Evolutionary conservation across 2,329 filamentous ascomycete species (phyloP).

Genomic region (Atkinsonella texensis): DNA sequence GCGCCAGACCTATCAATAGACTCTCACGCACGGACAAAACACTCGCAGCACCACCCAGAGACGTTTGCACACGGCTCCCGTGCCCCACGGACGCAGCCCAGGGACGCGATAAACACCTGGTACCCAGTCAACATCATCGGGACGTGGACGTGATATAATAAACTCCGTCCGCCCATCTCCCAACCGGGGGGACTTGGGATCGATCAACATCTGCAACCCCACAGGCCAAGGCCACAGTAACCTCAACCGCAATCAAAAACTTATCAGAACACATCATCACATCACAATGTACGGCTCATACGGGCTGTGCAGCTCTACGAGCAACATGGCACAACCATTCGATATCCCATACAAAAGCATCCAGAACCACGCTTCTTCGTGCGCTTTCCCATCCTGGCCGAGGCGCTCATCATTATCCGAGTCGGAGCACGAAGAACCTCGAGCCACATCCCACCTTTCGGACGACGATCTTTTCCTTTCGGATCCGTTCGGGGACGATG

Average conservation of each 20-base stretch:
- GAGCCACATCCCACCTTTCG: slow-evolving; percentile 45
- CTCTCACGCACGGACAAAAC: not conserved
- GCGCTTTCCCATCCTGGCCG: slow-evolving; percentile 49
- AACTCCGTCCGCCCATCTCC: not conserved
- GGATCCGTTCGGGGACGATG: slow-evolving; percentile 38
- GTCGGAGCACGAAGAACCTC: slow-evolving; percentile 27
- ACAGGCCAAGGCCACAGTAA: not conserved
- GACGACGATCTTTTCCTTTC: slow-evolving; percentile 51
- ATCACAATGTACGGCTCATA: slow-evolving; percentile 35
- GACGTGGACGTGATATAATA: not conserved
- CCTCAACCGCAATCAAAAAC: not conserved
- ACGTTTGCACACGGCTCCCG: slow-evolving; percentile 2
- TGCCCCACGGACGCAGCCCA: slow-evolving; percentile 6
- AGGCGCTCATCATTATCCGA: slow-evolving; percentile 39
- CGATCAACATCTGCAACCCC: not conserved
- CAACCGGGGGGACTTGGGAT: no score
- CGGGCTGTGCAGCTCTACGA: slow-evolving; percentile 38
- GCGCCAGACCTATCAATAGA: not conserved
- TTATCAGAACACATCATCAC: not conserved
- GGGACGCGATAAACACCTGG: slow-evolving; percentile 1
- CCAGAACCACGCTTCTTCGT: slow-evolving; percentile 29
- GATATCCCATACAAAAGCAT: slow-evolving; percentile 32
- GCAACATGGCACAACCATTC: slow-evolving; percentile 30
- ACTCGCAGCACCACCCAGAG: not conserved
- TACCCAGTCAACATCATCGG: not conserved